Conservation (phyloP, 1,139 yeast genomes). For the Kurtzmaniella quercitrusa region DNA sequence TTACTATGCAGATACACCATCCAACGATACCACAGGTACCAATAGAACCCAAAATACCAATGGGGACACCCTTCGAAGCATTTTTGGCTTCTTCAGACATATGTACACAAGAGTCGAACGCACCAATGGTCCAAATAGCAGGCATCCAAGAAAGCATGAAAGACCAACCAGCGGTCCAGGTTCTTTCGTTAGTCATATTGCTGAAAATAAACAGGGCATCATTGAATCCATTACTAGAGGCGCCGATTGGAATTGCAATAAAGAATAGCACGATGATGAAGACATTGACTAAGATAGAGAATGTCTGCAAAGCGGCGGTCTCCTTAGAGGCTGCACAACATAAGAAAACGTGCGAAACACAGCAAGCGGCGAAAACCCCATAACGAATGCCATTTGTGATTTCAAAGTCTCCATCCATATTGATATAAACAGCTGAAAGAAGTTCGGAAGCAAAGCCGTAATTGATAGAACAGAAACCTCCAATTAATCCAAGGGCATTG, state of each 20-base stretch:
- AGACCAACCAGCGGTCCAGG: conserved; percentile 21
- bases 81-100: conserved; percentile 28
- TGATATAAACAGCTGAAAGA: conserved; percentile 21
- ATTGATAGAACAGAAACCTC: conserved; percentile 25
- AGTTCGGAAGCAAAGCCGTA: conserved; percentile 26
- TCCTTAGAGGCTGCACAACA: conserved; percentile 22
- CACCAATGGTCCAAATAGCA: conserved; percentile 31
- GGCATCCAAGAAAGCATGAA: conserved; percentile 27
- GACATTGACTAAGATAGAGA: conserved; percentile 19
- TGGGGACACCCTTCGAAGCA: conserved; percentile 24
- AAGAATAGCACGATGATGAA: conserved; percentile 16
- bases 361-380: conserved; percentile 26
- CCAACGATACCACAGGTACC: conserved; percentile 20
- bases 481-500: conserved; percentile 23
- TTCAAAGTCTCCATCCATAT: conserved; percentile 19
- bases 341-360: conserved; percentile 16
- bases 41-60: conserved; percentile 25
- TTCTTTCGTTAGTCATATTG: conserved; percentile 14
- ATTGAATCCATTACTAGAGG: conserved; percentile 18
- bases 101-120: conserved; percentile 31
- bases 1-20: conserved; percentile 17
- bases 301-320: conserved; percentile 15
- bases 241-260: conserved; percentile 26
- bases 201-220: conserved; percentile 16
- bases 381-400: conserved; percentile 21